Base-by-base conservation (phyloP, 1,284 basidiomycete genomes). In the Erythrobasidium hasegawianum region DNA sequence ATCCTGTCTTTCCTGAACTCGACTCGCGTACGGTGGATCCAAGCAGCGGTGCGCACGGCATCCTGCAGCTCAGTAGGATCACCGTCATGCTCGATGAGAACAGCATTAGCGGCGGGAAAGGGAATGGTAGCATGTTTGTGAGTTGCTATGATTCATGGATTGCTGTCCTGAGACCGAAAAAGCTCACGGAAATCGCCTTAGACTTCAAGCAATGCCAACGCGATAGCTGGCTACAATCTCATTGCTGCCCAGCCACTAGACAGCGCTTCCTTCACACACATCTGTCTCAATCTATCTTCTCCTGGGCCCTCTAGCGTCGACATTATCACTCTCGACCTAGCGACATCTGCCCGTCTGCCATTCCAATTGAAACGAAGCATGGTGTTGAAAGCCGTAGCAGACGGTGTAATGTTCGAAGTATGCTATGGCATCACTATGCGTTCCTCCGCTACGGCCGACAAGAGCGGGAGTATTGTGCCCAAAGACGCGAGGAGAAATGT, bases 41-140 rank as follows among this genome's bases (percentile, higher is more conserved):
- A 11, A 57, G 55, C 13, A 62, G 47, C 20, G 61, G 67, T 16
- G 43, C 55, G 24, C 40, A 57, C 38, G 57, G 40, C 14, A 22
- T 55, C 22, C 39, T 69, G 27, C 76, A 77, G 65, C 73, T 77
- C 9, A 74, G 72, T 39, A 70, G 76, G 0, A 59, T 77, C 2
- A 77, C 76, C 1, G 59, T 77, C 3, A 68, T 73, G 0, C 68
- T 77, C 20, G 74, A 76, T 59, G 75, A 76, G 13, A 71, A 72
- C 4, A 65, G 61, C 24, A 71, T 74, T 43, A 69, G 57, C 59
- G 68, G 68, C 26, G 67, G 57, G 1, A 66, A 60, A 53, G 68
- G 68, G 39, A 67, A 68, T 41, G 68, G 68, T 11, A 33, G 27
- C 18, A 22, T 52, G 24, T 69, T 69, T 40, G 67, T 68, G 40